Conservation (phyloP, 1,139 yeast species). For the Torulaspora pretoriensis region DNA sequence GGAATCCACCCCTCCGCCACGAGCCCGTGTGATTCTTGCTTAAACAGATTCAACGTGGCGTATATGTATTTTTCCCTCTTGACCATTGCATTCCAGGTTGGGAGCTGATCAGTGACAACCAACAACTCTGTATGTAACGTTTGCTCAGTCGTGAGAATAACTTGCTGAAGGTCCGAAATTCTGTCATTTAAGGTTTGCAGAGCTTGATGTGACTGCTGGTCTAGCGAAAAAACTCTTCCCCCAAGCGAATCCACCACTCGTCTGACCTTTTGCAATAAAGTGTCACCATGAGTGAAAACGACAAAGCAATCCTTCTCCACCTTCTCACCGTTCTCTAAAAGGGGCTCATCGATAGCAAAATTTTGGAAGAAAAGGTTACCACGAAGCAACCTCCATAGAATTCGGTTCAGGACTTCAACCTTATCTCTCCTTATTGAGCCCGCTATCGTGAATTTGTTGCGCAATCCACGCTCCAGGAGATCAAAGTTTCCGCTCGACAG, state of each 20-base stretch:
- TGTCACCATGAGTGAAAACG: slow-evolving; percentile 68
- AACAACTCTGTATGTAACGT: slow-evolving; percentile 66
- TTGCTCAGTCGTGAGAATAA: slow-evolving; percentile 51
- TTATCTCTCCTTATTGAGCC: slow-evolving; percentile 66
- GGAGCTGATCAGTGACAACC: slow-evolving; percentile 61
- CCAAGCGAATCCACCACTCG: slow-evolving; percentile 63
- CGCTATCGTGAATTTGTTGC: slow-evolving; percentile 42
- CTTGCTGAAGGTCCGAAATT: slow-evolving; percentile 55
- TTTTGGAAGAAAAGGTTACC: slow-evolving; percentile 68
- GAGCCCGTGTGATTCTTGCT: slow-evolving; percentile 60
- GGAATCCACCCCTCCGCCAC: slow-evolving; percentile 84
- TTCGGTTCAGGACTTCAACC: slow-evolving; percentile 57
- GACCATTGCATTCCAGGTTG: slow-evolving; percentile 63
- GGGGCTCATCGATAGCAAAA: slow-evolving; percentile 51
- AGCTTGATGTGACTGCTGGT: slow-evolving; percentile 35
- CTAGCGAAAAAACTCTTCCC: slow-evolving; percentile 54
- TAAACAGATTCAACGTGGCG: slow-evolving; percentile 61
- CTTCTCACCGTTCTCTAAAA: slow-evolving; percentile 39
- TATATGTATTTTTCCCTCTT: slow-evolving; percentile 70
- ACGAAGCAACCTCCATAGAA: slow-evolving; percentile 68
- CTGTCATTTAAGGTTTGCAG: slow-evolving; percentile 44
- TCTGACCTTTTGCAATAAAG: slow-evolving; percentile 51
- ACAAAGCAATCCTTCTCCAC: slow-evolving; percentile 58
- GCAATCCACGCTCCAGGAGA: slow-evolving; percentile 35
- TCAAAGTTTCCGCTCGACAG: slow-evolving; percentile 18